Conservation (phyloP, 2,329 filamentous ascomycete species). For the Alternaria brassicicola region DNA sequence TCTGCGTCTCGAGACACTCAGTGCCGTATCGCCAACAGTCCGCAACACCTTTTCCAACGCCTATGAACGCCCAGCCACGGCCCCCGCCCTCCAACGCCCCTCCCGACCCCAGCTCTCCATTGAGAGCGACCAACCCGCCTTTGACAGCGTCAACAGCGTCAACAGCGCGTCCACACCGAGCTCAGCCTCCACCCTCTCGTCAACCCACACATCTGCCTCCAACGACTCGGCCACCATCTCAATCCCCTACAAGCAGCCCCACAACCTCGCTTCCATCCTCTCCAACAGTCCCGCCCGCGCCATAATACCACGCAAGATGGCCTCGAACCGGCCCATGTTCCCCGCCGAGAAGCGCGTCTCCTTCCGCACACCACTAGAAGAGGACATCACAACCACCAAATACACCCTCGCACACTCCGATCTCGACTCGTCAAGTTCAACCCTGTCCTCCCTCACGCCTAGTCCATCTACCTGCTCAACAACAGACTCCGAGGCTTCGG, state of each 20-base stretch:
- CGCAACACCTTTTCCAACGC: constrained; percentile 68
- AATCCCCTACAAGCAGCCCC: constrained; percentile 55
- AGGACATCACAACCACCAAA: constrained; percentile 63
- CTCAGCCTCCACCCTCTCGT: constrained; percentile 49
- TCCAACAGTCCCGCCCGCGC: constrained; percentile 52
- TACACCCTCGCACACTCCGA: constrained; percentile 65
- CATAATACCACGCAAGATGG: constrained; percentile 48
- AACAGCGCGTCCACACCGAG: constrained; percentile 40
- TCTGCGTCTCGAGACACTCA: constrained; percentile 60
- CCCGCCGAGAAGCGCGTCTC: constrained; percentile 63
- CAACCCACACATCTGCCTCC: constrained; percentile 50
- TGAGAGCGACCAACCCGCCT: constrained; percentile 34
- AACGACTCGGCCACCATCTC: constrained; percentile 45
- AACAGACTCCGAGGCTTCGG: constrained; percentile 15
- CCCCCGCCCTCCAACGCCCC: constrained; percentile 32
- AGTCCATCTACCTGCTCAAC: constrained; percentile 15
- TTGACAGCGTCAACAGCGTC: constrained; percentile 2
- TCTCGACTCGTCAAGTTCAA: constrained; percentile 52
- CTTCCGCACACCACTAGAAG: constrained; percentile 62
- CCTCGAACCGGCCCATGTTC: constrained; percentile 55
- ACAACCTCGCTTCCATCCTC: constrained; percentile 55
- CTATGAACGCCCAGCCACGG: constrained; percentile 54
- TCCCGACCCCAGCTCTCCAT: constrained; percentile 43
- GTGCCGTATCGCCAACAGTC: constrained; percentile 64
- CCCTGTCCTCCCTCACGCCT: constrained; percentile 35